Evolutionary conservation across 192 early-diverging fungal species (phyloP), one percentile per base, ranked within the genome.

Genomic region (Umbelopsis sp.): DNA sequence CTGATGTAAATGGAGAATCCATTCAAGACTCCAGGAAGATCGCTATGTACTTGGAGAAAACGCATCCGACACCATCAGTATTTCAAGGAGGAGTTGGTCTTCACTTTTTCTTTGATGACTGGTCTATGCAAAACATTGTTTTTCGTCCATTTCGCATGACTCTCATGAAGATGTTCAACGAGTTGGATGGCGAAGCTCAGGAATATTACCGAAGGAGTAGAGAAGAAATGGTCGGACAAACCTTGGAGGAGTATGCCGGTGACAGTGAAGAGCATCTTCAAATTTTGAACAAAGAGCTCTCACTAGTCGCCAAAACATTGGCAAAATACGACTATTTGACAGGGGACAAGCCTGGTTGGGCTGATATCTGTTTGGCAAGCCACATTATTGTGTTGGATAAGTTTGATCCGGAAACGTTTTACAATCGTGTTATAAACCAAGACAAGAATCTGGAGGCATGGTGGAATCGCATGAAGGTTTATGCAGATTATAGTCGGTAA

Each of bases 31-130:
- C 87, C 10, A 80, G 77, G 71, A 59, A 77, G 0, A 91, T 91
- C 65, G 85, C 86, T 4, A 62, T 81, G 36, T 90, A 87, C 54
- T 76, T 91, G 5, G 89, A 91, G 12, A 73, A 77, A 38, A 80
- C 73, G 22, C 87, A 84, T 66, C 89, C 89, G 0, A 14, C 24
- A 26, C 85, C 84, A 11, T 75, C 70, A 1, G 29, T 87, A 5
- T 85, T 87, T 53, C 72, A 74, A 17, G 36, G 71, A 2, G 66
- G 69, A 1, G 73, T 73, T 49, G 74, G 72, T 29, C 21, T 83
- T 1, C 80, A 81, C 22, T 53, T 72, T 9, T 85, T 87, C 68
- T 81, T 83, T 49, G 66, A 77, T 29, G 69, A 82, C 12, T 83
- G 80, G 52, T 74, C 72, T 4, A 56, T 73, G n/a, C 34, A 68